Evolutionary conservation across 495 filamentous ascomycete species (phyloP).

Genomic region (Paragyromitra xinjiangensis): DNA sequence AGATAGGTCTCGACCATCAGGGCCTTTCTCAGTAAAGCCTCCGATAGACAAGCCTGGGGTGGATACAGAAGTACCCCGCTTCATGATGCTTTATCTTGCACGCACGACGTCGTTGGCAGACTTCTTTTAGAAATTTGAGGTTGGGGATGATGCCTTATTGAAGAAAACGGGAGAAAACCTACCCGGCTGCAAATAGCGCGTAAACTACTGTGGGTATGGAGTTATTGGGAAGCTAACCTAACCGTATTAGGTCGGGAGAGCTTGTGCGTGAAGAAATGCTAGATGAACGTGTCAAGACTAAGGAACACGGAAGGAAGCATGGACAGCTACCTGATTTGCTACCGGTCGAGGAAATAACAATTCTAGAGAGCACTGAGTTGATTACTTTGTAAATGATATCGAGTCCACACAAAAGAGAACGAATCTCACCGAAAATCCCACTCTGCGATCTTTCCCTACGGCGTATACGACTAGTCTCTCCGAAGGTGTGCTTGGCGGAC

Average conservation of each 20-base stretch:
- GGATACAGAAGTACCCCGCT: conserved; percentile 24
- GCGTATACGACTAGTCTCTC: too few species aligned
- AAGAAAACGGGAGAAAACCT: background rate
- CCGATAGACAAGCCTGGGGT: conserved; percentile 8
- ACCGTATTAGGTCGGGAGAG: background rate
- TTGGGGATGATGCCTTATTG: background rate
- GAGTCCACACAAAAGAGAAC: too few species aligned
- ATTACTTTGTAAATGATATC: too few species aligned
- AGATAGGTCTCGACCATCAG: conserved; percentile 20
- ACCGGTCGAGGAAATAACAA: too few species aligned
- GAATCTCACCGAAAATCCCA: too few species aligned
- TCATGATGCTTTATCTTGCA: background rate
- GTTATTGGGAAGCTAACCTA: background rate
- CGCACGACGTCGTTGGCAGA: background rate
- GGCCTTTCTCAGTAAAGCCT: conserved; percentile 1
- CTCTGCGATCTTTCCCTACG: too few species aligned
- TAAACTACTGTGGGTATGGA: background rate
- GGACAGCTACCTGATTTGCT: too few species aligned
- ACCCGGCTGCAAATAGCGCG: background rate
- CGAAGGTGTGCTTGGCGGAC: too few species aligned
- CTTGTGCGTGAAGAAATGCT: background rate
- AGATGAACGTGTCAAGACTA: too few species aligned
- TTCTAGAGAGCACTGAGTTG: too few species aligned
- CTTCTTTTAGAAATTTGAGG: background rate
- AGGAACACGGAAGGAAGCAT: too few species aligned